phyloP scores from a whole-genome alignment of 2,329 filamentous ascomycete species.

The Fusarium musae region DNA sequence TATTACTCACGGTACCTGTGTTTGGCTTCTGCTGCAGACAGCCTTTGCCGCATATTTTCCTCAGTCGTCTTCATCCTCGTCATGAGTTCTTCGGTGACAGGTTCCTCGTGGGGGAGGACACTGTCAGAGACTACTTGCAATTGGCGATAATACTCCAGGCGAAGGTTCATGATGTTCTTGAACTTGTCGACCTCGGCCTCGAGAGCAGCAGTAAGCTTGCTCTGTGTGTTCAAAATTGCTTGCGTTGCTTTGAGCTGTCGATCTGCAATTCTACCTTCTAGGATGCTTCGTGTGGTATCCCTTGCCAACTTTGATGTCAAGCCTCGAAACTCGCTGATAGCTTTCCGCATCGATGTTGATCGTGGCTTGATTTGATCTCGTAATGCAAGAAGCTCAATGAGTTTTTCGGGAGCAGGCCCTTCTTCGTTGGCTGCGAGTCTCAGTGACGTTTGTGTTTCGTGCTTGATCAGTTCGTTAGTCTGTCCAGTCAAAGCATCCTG shows the following conservation, averaged over 20 bases:
- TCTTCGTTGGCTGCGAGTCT: constrained; percentile 69
- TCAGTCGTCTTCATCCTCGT: constrained; percentile 46
- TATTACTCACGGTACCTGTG: constrained; percentile 72
- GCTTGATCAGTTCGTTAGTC: constrained; percentile 76
- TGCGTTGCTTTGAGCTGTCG: constrained; percentile 71
- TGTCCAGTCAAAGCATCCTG: constrained; percentile 80
- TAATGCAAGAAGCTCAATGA: constrained; percentile 61
- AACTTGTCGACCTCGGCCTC: constrained; percentile 82
- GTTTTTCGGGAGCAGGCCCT: constrained; percentile 76
- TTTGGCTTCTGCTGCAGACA: constrained; percentile 76
- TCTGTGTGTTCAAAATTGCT: constrained; percentile 61
- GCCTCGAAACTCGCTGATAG: constrained; percentile 75
- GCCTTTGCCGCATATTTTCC: constrained; percentile 62
- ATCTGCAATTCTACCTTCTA: constrained; percentile 74
- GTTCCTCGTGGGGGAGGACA: constrained; percentile 78
- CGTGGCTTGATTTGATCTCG: constrained; percentile 62
- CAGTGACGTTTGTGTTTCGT: constrained; percentile 75
- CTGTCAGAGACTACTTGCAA: constrained; percentile 91
- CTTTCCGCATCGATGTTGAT: constrained; percentile 74
- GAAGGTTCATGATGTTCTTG: constrained; percentile 81
- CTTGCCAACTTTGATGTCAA: constrained; percentile 66
- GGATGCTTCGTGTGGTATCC: constrained; percentile 63
- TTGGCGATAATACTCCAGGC: constrained; percentile 90
- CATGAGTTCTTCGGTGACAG: constrained; percentile 63
- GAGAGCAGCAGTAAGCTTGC: constrained; percentile 58